phyloP scores from a whole-genome alignment of 208 protist genomes.

The Leishmania braziliensis region DNA sequence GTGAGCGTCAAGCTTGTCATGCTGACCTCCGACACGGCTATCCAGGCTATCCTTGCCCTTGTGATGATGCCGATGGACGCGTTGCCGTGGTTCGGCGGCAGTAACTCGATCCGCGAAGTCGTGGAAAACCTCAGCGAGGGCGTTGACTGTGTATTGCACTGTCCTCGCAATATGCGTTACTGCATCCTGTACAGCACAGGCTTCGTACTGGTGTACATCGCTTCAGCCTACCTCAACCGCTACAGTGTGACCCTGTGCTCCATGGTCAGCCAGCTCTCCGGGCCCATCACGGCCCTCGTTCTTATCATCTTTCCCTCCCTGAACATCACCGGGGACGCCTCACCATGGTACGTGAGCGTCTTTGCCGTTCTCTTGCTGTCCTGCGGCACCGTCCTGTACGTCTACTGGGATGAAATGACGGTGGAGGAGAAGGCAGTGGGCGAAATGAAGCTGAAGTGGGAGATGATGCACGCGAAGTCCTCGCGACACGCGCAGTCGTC shows the following conservation, averaged over 20 bases:
- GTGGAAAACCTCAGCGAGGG: conserved; percentile 38
- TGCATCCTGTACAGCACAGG: conserved; percentile 48
- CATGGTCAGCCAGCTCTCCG: conserved; percentile 64
- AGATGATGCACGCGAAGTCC: conserved; percentile 18
- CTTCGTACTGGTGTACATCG: conserved; percentile 58
- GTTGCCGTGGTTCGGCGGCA: conserved; percentile 60
- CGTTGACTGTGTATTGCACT: conserved; percentile 49
- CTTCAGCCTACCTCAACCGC: conserved; percentile 60
- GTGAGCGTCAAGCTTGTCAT: conserved; percentile 63
- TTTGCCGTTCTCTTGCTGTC: conserved; percentile 34
- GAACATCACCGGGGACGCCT: conserved; percentile 43
- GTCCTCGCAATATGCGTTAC: conserved; percentile 57
- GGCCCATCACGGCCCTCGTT: conserved; percentile 53
- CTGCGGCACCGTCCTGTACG: conserved; percentile 47
- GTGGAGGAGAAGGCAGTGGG: conserved; percentile 37
- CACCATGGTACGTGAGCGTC: conserved; percentile 49
- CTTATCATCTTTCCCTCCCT: conserved; percentile 46
- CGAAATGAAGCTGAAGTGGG: conserved; percentile 50
- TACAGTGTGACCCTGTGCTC: conserved; percentile 70
- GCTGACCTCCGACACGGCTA: conserved; percentile 44
- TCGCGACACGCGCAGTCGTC: background rate
- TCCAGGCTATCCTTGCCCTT: conserved; percentile 42
- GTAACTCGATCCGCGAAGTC: conserved; percentile 35
- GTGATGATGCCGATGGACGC: conserved; percentile 53
- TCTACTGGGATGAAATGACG: conserved; percentile 58